Evolutionary conservation across 805 yeast genomes (phyloP), one percentile per base, ranked within the genome.

Genomic region (Metschnikowia kunwiensis): DNA sequence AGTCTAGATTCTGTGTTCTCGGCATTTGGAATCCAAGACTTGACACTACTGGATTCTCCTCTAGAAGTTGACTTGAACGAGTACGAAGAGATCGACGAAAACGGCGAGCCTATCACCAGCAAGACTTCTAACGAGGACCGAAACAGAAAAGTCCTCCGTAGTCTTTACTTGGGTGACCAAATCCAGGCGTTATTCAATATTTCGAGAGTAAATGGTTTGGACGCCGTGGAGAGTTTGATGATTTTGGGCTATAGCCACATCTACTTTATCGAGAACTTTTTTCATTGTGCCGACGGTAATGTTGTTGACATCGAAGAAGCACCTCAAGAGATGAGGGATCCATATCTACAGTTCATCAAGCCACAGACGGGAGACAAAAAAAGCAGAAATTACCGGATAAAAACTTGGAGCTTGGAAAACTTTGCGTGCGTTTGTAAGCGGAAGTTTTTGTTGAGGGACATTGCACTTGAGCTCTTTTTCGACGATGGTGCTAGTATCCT

Each of bases 391-490:
- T 85, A 81, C 48, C 54, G 66, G 10, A 74, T 75, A 1, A 70
- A 70, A 42, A 60, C 70, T 10, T 86, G 94, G 93, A 70, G 74
- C 16, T 48, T 83, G 14, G 66, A 66, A 5, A 75, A 74, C 28
- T 52, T 88, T 13, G 74, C 78, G 0, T 78, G 82, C 4, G 75
- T 82, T 9, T 78, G 87, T 3, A 85, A 83, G 44, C 62, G 95
- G 34, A 86, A 82, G 24, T 87, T 86, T 50, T 57, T 87, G 13
- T 63, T 87, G 11, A 63, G 95, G 37, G 94, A 86, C 57, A 84
- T 83, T 29, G 95, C 93, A 0, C 53, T 86, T 23, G 96, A 87
- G 51, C 59, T 86, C 51, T 80, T 85, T 44, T 84, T 86, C 55
- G 71, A 72, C 17, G 79, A 82, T 56, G 94, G 93, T 0, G 74